Evolutionary conservation across 805 yeast genomes (phyloP).

Genomic region (Candida loeiensis): DNA sequence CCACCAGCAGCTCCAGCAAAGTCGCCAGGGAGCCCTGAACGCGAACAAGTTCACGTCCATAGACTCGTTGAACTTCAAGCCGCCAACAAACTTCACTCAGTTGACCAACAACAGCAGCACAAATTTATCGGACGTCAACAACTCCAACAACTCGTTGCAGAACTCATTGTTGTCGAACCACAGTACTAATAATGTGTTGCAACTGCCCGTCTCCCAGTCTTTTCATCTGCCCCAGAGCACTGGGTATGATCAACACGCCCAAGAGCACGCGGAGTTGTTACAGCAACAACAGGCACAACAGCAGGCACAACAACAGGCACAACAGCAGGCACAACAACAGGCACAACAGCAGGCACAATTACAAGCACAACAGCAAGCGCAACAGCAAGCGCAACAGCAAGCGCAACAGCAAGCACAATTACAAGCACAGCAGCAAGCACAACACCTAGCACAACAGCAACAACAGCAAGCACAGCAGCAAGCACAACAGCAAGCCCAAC

Average conservation of each 20-base stretch:
- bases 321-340: conserved; percentile 3
- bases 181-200: conserved; percentile 11
- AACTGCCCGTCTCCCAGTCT: conserved; percentile 6
- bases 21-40: conserved; percentile 3
- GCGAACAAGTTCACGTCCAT: conserved; percentile 33
- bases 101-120: conserved; percentile 38
- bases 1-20: conserved; percentile 9
- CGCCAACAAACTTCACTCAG: conserved; percentile 41
- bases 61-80: conserved; percentile 37
- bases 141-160: conserved; percentile 19
- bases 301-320: conserved; percentile 9
- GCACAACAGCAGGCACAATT: conserved; percentile 11
- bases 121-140: conserved; percentile 36
- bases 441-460: neutral
- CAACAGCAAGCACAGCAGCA: conserved; percentile 12
- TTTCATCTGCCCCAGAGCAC: conserved; percentile 7
- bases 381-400: neutral
- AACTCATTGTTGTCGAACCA: conserved; percentile 19
- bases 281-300: conserved; percentile 14
- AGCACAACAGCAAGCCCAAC: conserved; percentile 9
- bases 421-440: neutral
- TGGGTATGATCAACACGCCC: conserved; percentile 13
- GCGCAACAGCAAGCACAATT: neutral
- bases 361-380: conserved; percentile 10
- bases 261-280: conserved; percentile 4